phyloP scores from a whole-genome alignment of 139 green algal genomes.

The Zygnema circumcarinatum region DNA sequence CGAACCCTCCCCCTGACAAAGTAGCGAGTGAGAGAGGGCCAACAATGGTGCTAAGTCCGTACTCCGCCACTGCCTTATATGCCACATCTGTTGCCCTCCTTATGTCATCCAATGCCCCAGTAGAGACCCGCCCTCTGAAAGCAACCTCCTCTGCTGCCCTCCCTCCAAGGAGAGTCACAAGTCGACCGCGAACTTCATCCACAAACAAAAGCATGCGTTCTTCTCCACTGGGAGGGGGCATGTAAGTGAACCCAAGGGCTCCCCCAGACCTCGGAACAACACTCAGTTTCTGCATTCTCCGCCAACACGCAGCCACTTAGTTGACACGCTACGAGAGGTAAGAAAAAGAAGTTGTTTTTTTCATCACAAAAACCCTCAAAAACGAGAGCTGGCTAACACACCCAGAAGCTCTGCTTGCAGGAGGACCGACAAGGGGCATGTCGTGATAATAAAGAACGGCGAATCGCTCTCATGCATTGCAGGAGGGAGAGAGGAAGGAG shows the following conservation, averaged over 20 bases:
- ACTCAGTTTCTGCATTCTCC: slow-evolving; percentile 63
- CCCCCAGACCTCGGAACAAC: slow-evolving; percentile 87
- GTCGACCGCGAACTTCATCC: slow-evolving; percentile 82
- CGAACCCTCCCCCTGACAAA: slow-evolving; percentile 71
- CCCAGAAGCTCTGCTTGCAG: no score
- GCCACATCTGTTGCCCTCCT: slow-evolving; percentile 84
- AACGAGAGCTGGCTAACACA: no score
- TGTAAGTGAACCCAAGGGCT: slow-evolving; percentile 83
- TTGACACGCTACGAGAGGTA: no score
- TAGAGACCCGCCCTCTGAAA: slow-evolving; percentile 67
- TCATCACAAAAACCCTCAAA: no score
- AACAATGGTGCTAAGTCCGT: slow-evolving; percentile 74
- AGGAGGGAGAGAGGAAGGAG: no score
- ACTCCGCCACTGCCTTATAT: slow-evolving; percentile 73
- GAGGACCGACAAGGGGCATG: no score
- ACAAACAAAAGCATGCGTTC: slow-evolving; percentile 89
- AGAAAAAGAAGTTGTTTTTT: no score
- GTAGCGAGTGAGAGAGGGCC: slow-evolving; percentile 81
- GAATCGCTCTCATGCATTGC: no score
- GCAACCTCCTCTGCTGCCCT: slow-evolving; percentile 85
- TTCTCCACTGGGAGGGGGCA: slow-evolving; percentile 57
- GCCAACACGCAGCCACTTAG: no score
- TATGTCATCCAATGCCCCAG: slow-evolving; percentile 87
- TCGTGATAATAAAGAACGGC: no score
- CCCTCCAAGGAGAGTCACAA: slow-evolving; percentile 89